Conservation (phyloP, 805 yeast species). For the Starmerella cellae region DNA sequence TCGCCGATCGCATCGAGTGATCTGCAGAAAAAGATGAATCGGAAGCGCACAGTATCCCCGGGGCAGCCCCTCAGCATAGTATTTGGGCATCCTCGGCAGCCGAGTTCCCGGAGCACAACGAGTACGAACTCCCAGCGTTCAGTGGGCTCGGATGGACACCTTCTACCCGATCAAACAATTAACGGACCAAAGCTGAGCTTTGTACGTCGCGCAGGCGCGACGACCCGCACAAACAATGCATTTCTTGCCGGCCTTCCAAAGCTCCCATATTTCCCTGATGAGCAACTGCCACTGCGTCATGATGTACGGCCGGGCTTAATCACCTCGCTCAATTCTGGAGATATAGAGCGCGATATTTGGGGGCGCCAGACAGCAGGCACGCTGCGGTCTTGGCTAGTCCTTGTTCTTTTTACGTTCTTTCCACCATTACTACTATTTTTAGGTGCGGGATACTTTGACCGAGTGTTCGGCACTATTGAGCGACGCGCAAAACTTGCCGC, state of each 20-base stretch:
- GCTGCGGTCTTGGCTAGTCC: slow-evolving; percentile 16
- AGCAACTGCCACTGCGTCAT: neutral
- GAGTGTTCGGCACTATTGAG: slow-evolving; percentile 26
- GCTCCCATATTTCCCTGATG: slow-evolving; percentile 13
- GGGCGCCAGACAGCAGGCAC: slow-evolving; percentile 17
- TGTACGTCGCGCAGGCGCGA: slow-evolving; percentile 8
- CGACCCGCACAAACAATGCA: slow-evolving; percentile 1
- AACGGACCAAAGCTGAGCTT: slow-evolving; percentile 2
- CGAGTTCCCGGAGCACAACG: neutral
- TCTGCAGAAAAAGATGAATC: neutral
- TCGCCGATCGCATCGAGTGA: neutral
- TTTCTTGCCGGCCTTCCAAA: slow-evolving; percentile 18
- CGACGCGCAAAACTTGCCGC: slow-evolving; percentile 24
- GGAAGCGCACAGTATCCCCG: neutral
- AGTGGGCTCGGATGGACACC: slow-evolving; percentile 11
- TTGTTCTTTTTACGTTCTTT: slow-evolving; percentile 22
- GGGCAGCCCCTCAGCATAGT: neutral
- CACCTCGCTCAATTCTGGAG: slow-evolving; percentile 1
- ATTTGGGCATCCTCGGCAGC: slow-evolving; percentile 1
- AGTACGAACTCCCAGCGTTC: slow-evolving; percentile 1
- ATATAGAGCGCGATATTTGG: slow-evolving; percentile 16
- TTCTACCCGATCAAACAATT: slow-evolving; percentile 7
- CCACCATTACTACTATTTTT: slow-evolving; percentile 32
- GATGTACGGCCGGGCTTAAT: neutral
- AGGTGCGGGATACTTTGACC: slow-evolving; percentile 29